Conservation (phyloP, 805 yeast species). For the Candida hispaniensis region DNA sequence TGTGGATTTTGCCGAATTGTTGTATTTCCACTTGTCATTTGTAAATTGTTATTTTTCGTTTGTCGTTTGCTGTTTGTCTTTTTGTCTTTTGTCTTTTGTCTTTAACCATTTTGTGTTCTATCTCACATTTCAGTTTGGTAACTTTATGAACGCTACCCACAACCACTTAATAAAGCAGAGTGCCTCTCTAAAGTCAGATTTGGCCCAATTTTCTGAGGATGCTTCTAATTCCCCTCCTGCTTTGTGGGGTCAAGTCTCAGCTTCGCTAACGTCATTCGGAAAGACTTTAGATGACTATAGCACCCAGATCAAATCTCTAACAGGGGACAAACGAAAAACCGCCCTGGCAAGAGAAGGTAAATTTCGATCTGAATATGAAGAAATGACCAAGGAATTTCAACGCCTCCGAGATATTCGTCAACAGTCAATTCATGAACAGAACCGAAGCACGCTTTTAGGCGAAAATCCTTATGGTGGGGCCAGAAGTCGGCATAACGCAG, state of each 20-base stretch:
- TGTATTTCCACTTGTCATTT: too few species aligned
- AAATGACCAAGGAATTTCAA: slow-evolving; percentile 42
- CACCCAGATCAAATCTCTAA: slow-evolving; percentile 41
- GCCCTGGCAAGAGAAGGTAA: slow-evolving; percentile 50
- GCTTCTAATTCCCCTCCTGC: slow-evolving; percentile 64
- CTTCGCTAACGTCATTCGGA: slow-evolving; percentile 61
- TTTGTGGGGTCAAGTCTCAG: slow-evolving; percentile 65
- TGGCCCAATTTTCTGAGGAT: slow-evolving; percentile 46
- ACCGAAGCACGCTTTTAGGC: slow-evolving; percentile 46
- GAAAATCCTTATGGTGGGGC: slow-evolving; percentile 14
- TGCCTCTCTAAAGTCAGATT: slow-evolving; percentile 57
- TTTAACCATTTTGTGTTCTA: too few species aligned
- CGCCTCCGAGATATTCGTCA: slow-evolving; percentile 48
- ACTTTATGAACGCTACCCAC: slow-evolving; percentile 75
- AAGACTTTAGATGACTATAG: slow-evolving; percentile 67
- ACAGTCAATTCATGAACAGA: slow-evolving; percentile 36
- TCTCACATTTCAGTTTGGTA: too few species aligned
- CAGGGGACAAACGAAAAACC: slow-evolving; percentile 45
- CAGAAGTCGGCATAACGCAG: slow-evolving; percentile 9
- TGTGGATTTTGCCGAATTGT: too few species aligned
- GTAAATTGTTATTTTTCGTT: too few species aligned
- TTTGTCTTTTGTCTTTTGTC: too few species aligned
- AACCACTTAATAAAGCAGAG: slow-evolving; percentile 86
- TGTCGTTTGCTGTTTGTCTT: too few species aligned
- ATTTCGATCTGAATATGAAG: slow-evolving; percentile 37